Evolutionary conservation across 2,329 filamentous ascomycete species (phyloP).

Genomic region (Calonectria honghensis): DNA sequence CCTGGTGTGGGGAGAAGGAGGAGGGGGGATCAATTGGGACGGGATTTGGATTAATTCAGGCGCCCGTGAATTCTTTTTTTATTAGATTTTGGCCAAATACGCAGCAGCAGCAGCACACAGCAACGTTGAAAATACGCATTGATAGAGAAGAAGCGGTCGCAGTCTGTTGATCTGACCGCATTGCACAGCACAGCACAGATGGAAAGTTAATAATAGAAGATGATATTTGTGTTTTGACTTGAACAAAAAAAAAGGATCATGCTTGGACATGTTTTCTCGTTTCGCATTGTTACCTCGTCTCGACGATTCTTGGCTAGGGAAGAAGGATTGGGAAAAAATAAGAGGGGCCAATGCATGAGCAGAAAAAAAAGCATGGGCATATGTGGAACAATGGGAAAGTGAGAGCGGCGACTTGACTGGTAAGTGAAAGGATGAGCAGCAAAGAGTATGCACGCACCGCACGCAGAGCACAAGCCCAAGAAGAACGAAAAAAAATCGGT

Average conservation of each 20-base stretch:
- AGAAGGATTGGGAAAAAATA: neutral
- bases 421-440: neutral
- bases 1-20: neutral
- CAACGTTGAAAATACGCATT: constrained; percentile 20
- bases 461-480: neutral
- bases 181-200: constrained; percentile 15
- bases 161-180: constrained; percentile 6
- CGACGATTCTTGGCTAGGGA: neutral
- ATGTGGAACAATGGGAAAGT: neutral
- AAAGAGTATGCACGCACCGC: neutral
- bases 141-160: constrained; percentile 12
- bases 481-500: neutral
- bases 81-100: constrained; percentile 1
- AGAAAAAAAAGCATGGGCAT: neutral
- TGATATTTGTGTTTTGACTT: neutral
- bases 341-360: neutral
- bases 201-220: constrained; percentile 20
- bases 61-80: neutral
- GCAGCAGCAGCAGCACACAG: constrained; percentile 6
- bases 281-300: neutral
- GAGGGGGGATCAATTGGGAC: neutral
- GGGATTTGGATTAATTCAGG: constrained; percentile 4
- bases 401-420: neutral
- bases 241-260: neutral
- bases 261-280: neutral